Base-by-base conservation (phyloP, 108 stramenopile species). In the Epithemia pelagica region DNA sequence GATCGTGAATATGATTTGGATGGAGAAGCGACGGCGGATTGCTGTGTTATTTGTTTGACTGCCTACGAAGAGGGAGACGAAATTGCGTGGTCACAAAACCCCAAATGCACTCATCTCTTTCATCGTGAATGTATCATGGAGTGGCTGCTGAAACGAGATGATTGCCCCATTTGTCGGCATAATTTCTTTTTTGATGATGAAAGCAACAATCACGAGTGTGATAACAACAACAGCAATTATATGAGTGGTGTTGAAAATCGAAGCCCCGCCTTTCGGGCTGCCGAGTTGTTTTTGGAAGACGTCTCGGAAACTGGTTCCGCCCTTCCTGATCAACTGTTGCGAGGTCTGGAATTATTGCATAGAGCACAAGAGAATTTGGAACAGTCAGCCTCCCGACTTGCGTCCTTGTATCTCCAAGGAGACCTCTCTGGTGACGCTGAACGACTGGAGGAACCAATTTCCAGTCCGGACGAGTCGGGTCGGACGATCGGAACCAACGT, bases 1-100 rank as follows among this genome's bases (percentile, higher is more conserved):
- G n/a, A n/a, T n/a, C n/a, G n/a, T n/a, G n/a, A n/a, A n/a, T n/a
- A n/a, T n/a, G n/a, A n/a, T n/a, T n/a, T n/a, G n/a, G n/a, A n/a
- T n/a, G n/a, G n/a, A n/a, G n/a, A n/a, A n/a, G n/a, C n/a, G n/a
- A n/a, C n/a, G 37, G 10, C 5, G 37, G 37, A 46, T 46, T 5
- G 37, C 31, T 85, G 84, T 61, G 62, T 70, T 51, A 79, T 85
- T 51, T 85, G 84, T 57, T 33, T 85, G 33, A 76, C 74, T 30
- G 8, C 37, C 3, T 85, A 81, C 51, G 26, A 56, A 21, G 60
- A 72, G 0, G 69, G 65, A 22, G 80, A 81, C 26, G 61, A 65
- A 15, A 70, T 80, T 24, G 64, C 78, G 22, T 82, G 78, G 76
- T 82, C 81, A 2, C 64, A 63, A 46, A 32, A 73, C 25, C 24